Percentiles rank a stretch among this genome's conserved stretches.
phyloP scores from a whole-genome alignment of 2,329 filamentous ascomycete species.

The Tolypocladium ophioglossoides region DNA sequence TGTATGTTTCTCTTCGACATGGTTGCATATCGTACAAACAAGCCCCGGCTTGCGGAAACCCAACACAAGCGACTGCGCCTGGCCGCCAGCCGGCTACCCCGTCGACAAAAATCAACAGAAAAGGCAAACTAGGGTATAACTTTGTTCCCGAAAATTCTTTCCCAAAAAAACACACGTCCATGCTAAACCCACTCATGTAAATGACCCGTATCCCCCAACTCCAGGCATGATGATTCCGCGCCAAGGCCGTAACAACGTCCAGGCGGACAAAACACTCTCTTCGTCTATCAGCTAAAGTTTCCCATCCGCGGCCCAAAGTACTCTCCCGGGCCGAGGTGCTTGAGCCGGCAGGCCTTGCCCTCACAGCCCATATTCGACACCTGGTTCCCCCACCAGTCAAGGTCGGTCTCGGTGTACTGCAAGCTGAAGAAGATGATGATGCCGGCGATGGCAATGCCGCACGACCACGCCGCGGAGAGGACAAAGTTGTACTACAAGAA shows the following conservation, averaged over 20 bases:
- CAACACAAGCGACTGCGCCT: not conserved
- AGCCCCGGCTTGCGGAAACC: not conserved
- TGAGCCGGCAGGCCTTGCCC: conserved; percentile 25
- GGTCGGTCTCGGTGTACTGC: conserved; percentile 29
- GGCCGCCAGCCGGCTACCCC: not conserved
- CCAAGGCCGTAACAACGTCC: not conserved
- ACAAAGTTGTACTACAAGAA: conserved; percentile 38
- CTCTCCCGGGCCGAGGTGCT: conserved; percentile 21
- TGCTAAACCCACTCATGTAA: not conserved
- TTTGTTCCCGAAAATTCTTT: not conserved
- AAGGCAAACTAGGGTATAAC: conserved; percentile 1
- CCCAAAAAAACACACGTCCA: not conserved
- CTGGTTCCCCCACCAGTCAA: conserved; percentile 40
- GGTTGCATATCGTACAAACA: not conserved
- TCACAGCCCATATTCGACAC: conserved; percentile 31
- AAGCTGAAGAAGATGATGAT: conserved; percentile 44
- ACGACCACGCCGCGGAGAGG: conserved; percentile 38
- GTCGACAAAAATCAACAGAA: not conserved
- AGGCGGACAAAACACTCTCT: not conserved
- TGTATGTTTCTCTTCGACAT: not conserved
- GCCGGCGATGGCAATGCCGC: conserved; percentile 37
- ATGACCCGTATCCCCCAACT: not conserved
- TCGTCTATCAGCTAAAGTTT: conserved; percentile 19
- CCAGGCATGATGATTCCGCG: not conserved
- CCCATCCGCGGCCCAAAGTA: conserved; percentile 30